Conservation (phyloP, 345 rosid species). For the Aegle marmelos region DNA sequence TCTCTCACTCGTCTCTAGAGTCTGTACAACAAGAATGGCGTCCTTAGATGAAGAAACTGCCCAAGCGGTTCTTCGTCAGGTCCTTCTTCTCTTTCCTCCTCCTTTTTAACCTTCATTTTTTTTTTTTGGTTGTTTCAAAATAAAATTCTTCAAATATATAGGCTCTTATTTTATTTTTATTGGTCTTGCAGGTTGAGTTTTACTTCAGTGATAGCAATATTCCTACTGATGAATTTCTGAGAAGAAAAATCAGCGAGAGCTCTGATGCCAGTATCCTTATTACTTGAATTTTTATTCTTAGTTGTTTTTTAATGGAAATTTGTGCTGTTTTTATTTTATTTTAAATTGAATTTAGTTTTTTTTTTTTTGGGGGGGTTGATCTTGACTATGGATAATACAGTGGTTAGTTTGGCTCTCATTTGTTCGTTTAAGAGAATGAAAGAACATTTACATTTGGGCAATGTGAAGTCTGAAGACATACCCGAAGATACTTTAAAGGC, state of each 20-base stretch:
- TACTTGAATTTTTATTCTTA: neutral
- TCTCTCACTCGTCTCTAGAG: neutral
- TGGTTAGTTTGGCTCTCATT: slow-evolving; percentile 85
- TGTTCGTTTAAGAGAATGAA: slow-evolving; percentile 93
- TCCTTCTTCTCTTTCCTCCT: slow-evolving; percentile 4
- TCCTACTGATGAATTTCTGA: slow-evolving; percentile 75
- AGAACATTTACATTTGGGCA: slow-evolving; percentile 62
- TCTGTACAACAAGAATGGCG: slow-evolving; percentile 42
- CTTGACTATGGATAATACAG: slow-evolving; percentile 48
- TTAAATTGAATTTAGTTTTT: neutral
- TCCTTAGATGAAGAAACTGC: slow-evolving; percentile 58
- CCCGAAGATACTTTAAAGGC: slow-evolving; percentile 70
- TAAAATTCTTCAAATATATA: too few relatives aligned
- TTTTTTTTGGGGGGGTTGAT: neutral
- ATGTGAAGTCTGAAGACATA: slow-evolving; percentile 64
- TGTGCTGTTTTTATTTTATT: neutral
- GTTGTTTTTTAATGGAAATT: too few relatives aligned
- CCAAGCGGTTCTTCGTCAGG: slow-evolving; percentile 84
- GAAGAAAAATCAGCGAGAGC: slow-evolving; percentile 53
- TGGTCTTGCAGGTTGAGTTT: slow-evolving; percentile 68
- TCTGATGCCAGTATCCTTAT: slow-evolving; percentile 82
- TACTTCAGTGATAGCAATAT: slow-evolving; percentile 96
- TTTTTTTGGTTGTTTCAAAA: neutral
- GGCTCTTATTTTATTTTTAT: neutral
- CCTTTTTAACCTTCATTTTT: neutral